phyloP scores from a whole-genome alignment of 768 basidiomycete species.

The Leccinellum luteum region DNA sequence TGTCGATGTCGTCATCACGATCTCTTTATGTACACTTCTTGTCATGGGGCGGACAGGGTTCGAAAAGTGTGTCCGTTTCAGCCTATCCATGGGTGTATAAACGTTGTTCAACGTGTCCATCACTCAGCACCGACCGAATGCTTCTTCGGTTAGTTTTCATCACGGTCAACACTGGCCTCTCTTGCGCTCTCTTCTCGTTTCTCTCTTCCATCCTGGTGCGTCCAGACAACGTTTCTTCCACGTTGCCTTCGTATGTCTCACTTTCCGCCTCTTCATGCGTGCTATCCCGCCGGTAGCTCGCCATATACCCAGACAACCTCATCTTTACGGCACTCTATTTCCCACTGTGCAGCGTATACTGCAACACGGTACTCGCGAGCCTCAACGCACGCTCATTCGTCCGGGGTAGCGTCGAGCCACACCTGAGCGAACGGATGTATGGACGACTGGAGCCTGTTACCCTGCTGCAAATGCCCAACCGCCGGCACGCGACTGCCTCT shows the following conservation, averaged over 20 bases:
- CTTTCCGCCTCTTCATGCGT: not conserved
- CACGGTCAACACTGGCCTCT: slow-evolving; percentile 26
- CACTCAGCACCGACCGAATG: slow-evolving; percentile 24
- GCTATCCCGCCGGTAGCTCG: slow-evolving; percentile 7
- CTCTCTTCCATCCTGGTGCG: slow-evolving; percentile 21
- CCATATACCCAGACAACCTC: slow-evolving; percentile 23
- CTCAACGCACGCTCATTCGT: slow-evolving; percentile 26
- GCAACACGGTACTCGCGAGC: slow-evolving; percentile 34
- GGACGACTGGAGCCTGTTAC: not conserved
- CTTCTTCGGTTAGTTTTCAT: slow-evolving; percentile 25
- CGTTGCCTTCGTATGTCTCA: not conserved
- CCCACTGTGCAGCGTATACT: slow-evolving; percentile 33
- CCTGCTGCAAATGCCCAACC: not conserved
- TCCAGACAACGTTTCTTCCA: not conserved
- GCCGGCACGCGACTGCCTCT: not conserved
- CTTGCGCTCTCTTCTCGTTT: slow-evolving; percentile 21
- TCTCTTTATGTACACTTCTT: slow-evolving; percentile 22
- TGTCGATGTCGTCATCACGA: slow-evolving; percentile 20
- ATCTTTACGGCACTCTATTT: slow-evolving; percentile 26
- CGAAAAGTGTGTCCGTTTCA: slow-evolving; percentile 11
- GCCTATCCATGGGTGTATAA: not conserved
- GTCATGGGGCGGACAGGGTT: slow-evolving; percentile 25
- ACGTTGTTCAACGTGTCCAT: not conserved
- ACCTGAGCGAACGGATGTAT: not conserved
- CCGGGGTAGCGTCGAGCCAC: not conserved